Evolutionary conservation across 371 early-diverging fungal species (phyloP).

Genomic region (Zychaea mexicana): DNA sequence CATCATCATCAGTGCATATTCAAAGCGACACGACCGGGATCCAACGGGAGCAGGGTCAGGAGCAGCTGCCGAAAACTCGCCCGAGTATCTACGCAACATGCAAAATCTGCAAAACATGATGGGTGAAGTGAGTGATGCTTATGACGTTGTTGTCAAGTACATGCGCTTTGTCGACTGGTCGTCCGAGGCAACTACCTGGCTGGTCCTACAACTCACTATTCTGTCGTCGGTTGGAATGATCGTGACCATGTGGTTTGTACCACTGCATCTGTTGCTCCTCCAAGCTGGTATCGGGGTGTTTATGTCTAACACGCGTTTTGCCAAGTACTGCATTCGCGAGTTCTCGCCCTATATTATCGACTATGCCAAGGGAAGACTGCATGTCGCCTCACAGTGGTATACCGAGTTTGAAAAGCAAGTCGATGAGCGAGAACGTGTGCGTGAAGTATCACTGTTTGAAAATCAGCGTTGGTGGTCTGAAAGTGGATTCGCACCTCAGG

Average conservation of each 20-base stretch:
- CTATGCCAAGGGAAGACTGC: conserved; percentile 20
- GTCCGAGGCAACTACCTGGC: conserved; percentile 33
- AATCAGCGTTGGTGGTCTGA: conserved; percentile 51
- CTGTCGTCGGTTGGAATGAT: conserved; percentile 17
- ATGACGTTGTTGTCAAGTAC: conserved; percentile 31
- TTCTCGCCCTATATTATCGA: conserved; percentile 29
- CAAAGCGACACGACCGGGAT: conserved; percentile 2
- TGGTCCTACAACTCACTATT: conserved; percentile 32
- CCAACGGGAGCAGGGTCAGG: background rate
- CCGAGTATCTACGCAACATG: conserved; percentile 47
- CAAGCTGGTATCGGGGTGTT: conserved; percentile 33
- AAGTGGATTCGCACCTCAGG: conserved; percentile 46
- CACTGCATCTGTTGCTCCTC: conserved; percentile 27
- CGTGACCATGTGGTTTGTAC: conserved; percentile 34
- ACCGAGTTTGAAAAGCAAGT: conserved; percentile 25
- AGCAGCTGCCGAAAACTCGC: conserved; percentile 27
- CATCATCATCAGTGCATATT: conserved; percentile 10
- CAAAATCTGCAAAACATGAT: conserved; percentile 54
- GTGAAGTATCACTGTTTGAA: conserved; percentile 43
- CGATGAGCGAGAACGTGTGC: conserved; percentile 14
- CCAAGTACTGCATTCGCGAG: conserved; percentile 35
- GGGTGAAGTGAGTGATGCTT: conserved; percentile 45
- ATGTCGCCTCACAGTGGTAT: conserved; percentile 19
- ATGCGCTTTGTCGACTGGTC: conserved; percentile 43
- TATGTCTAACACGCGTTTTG: conserved; percentile 40